A percentile compares a stretch with the other conserved stretches of the same genome.
Conservation (phyloP, 495 filamentous ascomycete species). For the Aspergillus incahuasiensis region DNA sequence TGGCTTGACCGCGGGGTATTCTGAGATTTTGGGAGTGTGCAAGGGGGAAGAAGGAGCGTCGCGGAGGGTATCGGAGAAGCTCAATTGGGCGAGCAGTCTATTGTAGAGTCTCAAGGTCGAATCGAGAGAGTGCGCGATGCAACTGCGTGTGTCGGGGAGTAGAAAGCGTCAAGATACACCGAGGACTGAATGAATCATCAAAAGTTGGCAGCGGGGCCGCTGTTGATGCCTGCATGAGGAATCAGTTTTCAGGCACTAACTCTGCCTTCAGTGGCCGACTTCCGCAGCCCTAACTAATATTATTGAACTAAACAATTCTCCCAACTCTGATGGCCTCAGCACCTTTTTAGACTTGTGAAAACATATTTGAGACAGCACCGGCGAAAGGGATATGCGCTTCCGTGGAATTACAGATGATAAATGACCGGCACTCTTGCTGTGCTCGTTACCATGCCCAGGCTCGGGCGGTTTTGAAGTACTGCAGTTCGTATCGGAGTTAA, state of each 20-base stretch:
- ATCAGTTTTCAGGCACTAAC: no score
- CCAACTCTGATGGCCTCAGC: no score
- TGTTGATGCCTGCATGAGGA: background rate
- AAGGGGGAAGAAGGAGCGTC: background rate
- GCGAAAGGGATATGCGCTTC: no score
- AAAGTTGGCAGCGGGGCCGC: background rate
- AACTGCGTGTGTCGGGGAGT: background rate
- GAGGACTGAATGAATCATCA: conserved; percentile 2
- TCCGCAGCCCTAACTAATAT: background rate
- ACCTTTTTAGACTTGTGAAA: no score
- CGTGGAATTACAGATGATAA: no score
- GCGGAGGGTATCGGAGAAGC: background rate
- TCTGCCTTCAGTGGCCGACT: no score
- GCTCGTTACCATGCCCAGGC: no score
- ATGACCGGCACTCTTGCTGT: no score
- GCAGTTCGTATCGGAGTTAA: no score
- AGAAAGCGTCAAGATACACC: background rate
- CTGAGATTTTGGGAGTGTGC: background rate
- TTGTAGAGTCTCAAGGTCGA: background rate
- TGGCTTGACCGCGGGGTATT: conserved; percentile 28
- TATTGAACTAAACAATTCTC: no score
- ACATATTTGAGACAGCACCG: no score
- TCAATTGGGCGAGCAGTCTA: background rate
- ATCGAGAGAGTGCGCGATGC: background rate
- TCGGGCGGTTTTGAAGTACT: no score